Evolutionary conservation across 208 protist genomes (phyloP).

Genomic region (Sergeia podlipaevii): DNA sequence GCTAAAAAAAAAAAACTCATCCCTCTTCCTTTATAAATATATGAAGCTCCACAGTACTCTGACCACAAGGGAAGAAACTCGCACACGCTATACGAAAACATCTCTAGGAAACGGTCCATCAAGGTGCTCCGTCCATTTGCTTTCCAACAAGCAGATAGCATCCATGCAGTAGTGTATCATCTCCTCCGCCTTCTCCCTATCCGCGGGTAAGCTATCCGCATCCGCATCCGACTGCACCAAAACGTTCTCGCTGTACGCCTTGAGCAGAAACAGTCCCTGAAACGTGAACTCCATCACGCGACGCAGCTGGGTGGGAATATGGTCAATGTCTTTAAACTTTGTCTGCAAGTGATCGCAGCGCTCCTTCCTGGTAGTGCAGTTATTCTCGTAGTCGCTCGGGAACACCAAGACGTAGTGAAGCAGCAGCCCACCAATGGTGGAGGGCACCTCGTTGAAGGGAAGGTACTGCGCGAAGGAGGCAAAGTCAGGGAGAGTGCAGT

Average conservation of each 20-base stretch:
- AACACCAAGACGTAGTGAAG: constrained; percentile 88
- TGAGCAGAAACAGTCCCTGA: constrained; percentile 70
- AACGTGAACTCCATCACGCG: constrained; percentile 81
- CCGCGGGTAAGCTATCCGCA: neutral
- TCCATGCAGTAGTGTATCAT: no score
- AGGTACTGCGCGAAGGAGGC: constrained; percentile 41
- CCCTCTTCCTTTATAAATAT: constrained; percentile 8
- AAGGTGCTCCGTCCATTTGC: constrained; percentile 74
- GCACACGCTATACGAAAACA: no score
- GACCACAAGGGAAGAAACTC: constrained; percentile 38
- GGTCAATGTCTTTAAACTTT: constrained; percentile 66
- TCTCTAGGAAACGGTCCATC: constrained; percentile 53
- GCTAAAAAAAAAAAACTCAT: constrained; percentile 13
- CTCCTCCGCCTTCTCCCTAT: constrained; percentile 9
- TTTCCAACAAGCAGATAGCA: constrained; percentile 47
- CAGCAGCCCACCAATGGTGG: constrained; percentile 73
- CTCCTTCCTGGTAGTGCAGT: constrained; percentile 52
- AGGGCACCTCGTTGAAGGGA: constrained; percentile 67
- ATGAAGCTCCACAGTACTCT: neutral
- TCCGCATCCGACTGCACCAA: no score
- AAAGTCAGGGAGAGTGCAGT: constrained; percentile 57
- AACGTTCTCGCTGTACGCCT: constrained; percentile 48
- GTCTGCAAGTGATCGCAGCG: constrained; percentile 55
- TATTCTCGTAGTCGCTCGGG: constrained; percentile 70
- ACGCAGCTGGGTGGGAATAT: constrained; percentile 53